Evolutionary conservation across 2,329 filamentous ascomycete genomes (phyloP).

Genomic region (Fonsecaea erecta): DNA sequence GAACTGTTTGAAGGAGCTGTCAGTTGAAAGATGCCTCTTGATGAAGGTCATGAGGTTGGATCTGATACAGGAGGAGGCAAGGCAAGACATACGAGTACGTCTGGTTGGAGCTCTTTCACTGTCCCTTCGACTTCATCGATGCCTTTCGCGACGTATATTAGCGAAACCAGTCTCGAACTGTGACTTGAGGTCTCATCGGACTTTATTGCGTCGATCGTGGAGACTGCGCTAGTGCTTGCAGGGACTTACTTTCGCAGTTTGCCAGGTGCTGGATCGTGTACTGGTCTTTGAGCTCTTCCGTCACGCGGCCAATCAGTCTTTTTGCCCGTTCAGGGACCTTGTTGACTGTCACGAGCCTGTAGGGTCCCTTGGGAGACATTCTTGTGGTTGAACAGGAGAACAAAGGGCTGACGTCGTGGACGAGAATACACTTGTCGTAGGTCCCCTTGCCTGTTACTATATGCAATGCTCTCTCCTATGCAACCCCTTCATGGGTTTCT

Average conservation of each 20-base stretch:
- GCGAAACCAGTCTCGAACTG: background rate
- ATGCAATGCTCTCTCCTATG: background rate
- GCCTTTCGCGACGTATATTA: slow-evolving; percentile 40
- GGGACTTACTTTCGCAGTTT: slow-evolving; percentile 63
- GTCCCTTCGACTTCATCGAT: slow-evolving; percentile 62
- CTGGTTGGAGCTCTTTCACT: slow-evolving; percentile 58
- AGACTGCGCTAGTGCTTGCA: background rate
- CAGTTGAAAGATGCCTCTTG: background rate
- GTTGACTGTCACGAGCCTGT: slow-evolving; percentile 69
- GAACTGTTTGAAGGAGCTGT: slow-evolving; percentile 51
- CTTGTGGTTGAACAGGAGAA: slow-evolving; percentile 2
- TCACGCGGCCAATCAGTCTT: slow-evolving; percentile 64
- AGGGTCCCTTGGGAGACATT: slow-evolving; percentile 58
- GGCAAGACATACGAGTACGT: slow-evolving; percentile 56
- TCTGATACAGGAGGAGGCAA: slow-evolving; percentile 5
- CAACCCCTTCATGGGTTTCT: too few species aligned
- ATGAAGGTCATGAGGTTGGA: background rate
- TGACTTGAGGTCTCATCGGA: background rate
- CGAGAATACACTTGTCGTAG: background rate
- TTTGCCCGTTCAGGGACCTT: slow-evolving; percentile 69
- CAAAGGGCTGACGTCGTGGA: background rate
- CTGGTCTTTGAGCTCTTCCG: slow-evolving; percentile 64
- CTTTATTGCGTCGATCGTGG: background rate
- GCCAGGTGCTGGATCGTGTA: slow-evolving; percentile 67
- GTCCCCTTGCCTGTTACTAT: background rate